phyloP scores from a whole-genome alignment of 768 basidiomycete genomes.

The Suillus discolor region DNA sequence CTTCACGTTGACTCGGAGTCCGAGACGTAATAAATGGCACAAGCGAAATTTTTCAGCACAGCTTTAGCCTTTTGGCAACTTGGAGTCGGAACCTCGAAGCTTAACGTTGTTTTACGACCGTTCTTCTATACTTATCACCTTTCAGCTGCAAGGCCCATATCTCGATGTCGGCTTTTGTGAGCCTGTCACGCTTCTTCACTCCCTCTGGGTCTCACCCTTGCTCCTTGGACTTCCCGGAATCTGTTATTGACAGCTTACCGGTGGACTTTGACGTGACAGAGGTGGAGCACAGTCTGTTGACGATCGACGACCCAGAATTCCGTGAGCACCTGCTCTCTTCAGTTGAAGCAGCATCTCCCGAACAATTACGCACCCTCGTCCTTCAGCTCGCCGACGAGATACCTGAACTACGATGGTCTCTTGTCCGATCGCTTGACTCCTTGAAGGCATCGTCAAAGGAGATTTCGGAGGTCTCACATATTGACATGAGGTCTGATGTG shows the following conservation, averaged over 20 bases:
- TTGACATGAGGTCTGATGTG: constrained; percentile 1
- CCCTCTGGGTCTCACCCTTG: neutral
- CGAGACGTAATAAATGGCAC: neutral
- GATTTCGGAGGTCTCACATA: neutral
- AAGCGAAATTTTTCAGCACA: neutral
- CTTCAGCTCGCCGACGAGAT: constrained; percentile 6
- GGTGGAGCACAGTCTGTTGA: neutral
- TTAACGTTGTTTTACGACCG: neutral
- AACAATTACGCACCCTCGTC: neutral
- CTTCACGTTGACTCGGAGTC: too few species aligned
- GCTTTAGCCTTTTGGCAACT: neutral
- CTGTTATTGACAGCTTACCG: neutral
- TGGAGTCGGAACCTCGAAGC: neutral
- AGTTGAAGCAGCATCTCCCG: constrained; percentile 1
- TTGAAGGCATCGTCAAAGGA: neutral
- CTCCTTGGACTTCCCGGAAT: constrained; percentile 1
- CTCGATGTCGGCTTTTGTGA: constrained; percentile 4
- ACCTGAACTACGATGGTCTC: neutral
- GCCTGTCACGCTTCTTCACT: neutral
- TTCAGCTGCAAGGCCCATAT: neutral
- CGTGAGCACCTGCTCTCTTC: constrained; percentile 1
- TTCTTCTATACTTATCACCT: too few species aligned
- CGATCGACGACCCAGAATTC: neutral
- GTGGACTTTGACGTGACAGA: neutral
- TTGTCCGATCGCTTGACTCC: neutral